A percentile compares a stretch with the other conserved stretches of the same genome.
Conservation (phyloP, 225 moss, liverwort and hornwort species). For the Sphagnum tenellum region DNA sequence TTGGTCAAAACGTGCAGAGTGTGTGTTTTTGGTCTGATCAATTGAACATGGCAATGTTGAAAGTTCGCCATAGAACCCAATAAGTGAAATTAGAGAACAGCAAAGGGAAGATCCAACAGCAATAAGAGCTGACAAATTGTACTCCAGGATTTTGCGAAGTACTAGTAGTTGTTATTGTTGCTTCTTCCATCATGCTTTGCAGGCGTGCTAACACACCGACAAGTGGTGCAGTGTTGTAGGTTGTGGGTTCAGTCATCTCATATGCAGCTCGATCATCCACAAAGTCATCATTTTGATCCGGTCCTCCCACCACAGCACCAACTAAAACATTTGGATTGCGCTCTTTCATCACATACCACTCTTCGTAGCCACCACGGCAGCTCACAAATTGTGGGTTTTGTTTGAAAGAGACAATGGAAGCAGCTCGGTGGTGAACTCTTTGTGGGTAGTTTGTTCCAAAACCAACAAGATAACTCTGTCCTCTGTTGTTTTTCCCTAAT, state of each 20-base stretch:
- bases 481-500: conserved; percentile 50
- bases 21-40: too few relatives aligned
- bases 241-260: conserved; percentile 44
- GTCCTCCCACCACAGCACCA: conserved; percentile 73
- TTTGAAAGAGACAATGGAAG: conserved; percentile 35
- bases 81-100: neutral
- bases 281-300: conserved; percentile 66
- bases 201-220: conserved; percentile 57
- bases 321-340: conserved; percentile 49
- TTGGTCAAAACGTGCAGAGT: too few relatives aligned
- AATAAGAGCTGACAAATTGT: too few relatives aligned
- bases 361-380: conserved; percentile 43
- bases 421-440: conserved; percentile 72
- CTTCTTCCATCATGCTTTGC: neutral
- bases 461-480: conserved; percentile 66
- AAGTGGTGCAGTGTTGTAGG: conserved; percentile 65
- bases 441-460: conserved; percentile 43
- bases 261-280: conserved; percentile 53
- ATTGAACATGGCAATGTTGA: too few relatives aligned
- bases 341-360: conserved; percentile 29
- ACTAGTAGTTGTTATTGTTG: too few relatives aligned
- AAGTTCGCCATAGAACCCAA: too few relatives aligned
- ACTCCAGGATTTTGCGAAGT: too few relatives aligned
- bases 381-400: conserved; percentile 10
- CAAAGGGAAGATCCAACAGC: neutral